These are phyloP conservation scores for Periconia sp. DNA, from an alignment of 2,329 filamentous ascomycete genomes.

Conservation along the genomic window DNA sequence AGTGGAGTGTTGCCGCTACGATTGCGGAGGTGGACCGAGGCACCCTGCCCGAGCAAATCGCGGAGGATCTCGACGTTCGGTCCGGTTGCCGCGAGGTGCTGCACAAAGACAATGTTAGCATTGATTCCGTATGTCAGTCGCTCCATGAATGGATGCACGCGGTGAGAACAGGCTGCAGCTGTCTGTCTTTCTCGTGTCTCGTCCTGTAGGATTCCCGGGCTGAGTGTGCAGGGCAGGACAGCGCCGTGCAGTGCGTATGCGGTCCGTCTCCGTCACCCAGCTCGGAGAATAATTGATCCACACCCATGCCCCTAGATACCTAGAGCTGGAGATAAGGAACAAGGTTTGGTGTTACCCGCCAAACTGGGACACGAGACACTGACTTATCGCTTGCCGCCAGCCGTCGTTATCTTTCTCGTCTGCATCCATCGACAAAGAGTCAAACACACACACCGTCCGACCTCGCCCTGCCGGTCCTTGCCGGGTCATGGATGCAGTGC, in stretches of 20 bases:
- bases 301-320: constrained; percentile 12
- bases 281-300: constrained; percentile 28
- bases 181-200: background rate
- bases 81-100: constrained; percentile 61
- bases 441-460: background rate
- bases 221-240: background rate
- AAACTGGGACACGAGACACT: constrained; percentile 19
- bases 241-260: too few species aligned
- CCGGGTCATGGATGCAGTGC: constrained; percentile 5
- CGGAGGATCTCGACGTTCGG: constrained; percentile 58
- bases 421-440: background rate
- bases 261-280: constrained; percentile 12
- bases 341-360: constrained; percentile 21
- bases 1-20: constrained; percentile 60
- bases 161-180: background rate
- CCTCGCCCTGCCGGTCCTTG: background rate
- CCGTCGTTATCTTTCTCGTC: background rate
- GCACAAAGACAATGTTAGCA: constrained; percentile 27
- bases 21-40: constrained; percentile 62
- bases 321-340: constrained; percentile 35
- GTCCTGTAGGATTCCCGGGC: background rate
- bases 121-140: background rate
- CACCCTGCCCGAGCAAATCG: constrained; percentile 58
- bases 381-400: constrained; percentile 34
- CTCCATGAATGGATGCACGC: too few species aligned